These are phyloP conservation scores for Schizophyllum amplum DNA, from an alignment of 1,284 basidiomycete genomes.

Conservation along the genomic window DNA sequence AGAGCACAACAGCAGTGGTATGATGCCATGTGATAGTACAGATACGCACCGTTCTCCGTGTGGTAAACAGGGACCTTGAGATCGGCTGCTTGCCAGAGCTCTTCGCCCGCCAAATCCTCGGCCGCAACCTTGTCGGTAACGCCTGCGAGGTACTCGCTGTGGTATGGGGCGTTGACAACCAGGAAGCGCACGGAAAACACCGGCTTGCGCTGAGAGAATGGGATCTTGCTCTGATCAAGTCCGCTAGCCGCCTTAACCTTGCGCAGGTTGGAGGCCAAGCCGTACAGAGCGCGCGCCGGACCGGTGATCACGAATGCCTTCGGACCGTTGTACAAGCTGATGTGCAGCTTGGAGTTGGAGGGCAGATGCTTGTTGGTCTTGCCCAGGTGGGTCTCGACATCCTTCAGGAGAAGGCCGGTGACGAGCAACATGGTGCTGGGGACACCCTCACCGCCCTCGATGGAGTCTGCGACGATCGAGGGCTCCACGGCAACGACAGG, in stretches of 20 bases:
- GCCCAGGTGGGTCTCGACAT: slow-evolving; percentile 76
- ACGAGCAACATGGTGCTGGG: slow-evolving; percentile 94
- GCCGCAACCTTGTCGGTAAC: slow-evolving; percentile 70
- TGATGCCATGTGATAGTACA: slow-evolving; percentile 9
- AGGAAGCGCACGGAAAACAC: slow-evolving; percentile 93
- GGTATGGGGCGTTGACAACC: slow-evolving; percentile 92
- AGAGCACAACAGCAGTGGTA: slow-evolving; percentile 6
- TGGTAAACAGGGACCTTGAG: slow-evolving; percentile 84
- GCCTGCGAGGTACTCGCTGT: slow-evolving; percentile 79
- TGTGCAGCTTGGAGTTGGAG: slow-evolving; percentile 34
- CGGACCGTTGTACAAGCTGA: slow-evolving; percentile 91
- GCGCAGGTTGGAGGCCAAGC: slow-evolving; percentile 85
- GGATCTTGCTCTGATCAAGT: slow-evolving; percentile 76
- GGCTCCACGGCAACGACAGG: slow-evolving; percentile 91
- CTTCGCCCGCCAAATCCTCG: slow-evolving; percentile 71
- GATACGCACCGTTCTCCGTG: slow-evolving; percentile 78
- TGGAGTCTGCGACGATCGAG: slow-evolving; percentile 76
- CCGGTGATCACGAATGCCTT: slow-evolving; percentile 92
- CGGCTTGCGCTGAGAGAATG: slow-evolving; percentile 81
- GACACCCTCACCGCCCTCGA: slow-evolving; percentile 89
- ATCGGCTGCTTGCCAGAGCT: slow-evolving; percentile 73
- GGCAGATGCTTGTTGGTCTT: slow-evolving; percentile 83
- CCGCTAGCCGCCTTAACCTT: slow-evolving; percentile 85
- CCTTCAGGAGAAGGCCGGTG: slow-evolving; percentile 73
- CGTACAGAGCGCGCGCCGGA: slow-evolving; percentile 86